phyloP scores from a whole-genome alignment of 2,329 filamentous ascomycete genomes.

The Diaporthe nobilis region DNA sequence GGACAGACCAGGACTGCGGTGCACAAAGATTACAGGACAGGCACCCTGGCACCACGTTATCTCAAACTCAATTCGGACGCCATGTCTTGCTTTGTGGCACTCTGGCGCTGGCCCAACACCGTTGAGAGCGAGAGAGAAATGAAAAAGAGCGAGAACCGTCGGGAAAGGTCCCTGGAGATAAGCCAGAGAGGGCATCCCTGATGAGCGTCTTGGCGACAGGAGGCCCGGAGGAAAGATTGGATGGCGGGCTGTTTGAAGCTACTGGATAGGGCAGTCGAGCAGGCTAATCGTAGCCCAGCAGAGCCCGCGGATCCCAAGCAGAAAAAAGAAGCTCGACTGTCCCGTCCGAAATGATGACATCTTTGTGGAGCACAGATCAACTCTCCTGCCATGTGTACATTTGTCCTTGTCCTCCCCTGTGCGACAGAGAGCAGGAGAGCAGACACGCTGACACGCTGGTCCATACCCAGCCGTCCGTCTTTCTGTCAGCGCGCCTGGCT shows the following conservation, averaged over 20 bases:
- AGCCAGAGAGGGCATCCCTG: conserved; percentile 3
- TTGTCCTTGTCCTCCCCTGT: not conserved
- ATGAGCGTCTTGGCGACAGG: conserved; percentile 5
- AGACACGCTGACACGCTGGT: not conserved
- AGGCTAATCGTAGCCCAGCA: not conserved
- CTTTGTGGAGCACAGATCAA: not conserved
- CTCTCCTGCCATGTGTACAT: too few relatives aligned
- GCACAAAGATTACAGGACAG: not conserved
- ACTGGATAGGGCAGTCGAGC: not conserved
- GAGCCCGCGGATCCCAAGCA: not conserved
- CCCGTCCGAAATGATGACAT: not conserved
- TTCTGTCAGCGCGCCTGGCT: not conserved
- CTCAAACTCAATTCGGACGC: conserved; percentile 34
- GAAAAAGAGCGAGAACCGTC: not conserved
- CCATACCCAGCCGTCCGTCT: not conserved
- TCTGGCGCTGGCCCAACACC: not conserved
- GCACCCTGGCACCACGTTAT: conserved; percentile 18
- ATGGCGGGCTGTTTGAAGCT: conserved; percentile 34
- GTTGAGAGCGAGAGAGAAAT: not conserved
- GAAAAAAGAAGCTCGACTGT: not conserved
- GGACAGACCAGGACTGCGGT: not conserved
- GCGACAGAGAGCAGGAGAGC: not conserved
- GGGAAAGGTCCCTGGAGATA: not conserved
- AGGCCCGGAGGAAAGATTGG: conserved; percentile 1
- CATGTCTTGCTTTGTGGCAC: not conserved